A percentile compares a stretch with the other conserved stretches of the same genome.
These are phyloP conservation scores for Aspergillus egyptiacus DNA, from an alignment of 495 filamentous ascomycete genomes.

Conservation along the genomic window DNA sequence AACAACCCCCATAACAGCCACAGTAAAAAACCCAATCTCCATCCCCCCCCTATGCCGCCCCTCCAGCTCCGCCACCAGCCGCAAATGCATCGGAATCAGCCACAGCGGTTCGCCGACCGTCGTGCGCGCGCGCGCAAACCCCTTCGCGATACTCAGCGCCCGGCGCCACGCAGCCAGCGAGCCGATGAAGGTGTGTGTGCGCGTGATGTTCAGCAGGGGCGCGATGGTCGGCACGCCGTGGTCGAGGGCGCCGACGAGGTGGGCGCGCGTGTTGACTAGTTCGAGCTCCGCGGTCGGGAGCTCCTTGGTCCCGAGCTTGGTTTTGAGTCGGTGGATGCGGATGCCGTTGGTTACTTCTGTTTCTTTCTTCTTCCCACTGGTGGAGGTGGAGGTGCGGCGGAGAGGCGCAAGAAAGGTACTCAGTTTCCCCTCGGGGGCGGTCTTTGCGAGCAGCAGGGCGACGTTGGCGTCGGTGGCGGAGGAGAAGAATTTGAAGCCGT, in stretches of 20 bases:
- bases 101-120: slow-evolving; percentile 47
- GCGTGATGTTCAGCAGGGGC: slow-evolving; percentile 62
- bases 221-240: slow-evolving; percentile 60
- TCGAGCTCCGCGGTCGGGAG: slow-evolving; percentile 68
- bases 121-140: slow-evolving; percentile 50
- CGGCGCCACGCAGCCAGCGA: slow-evolving; percentile 54
- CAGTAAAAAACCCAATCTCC: slow-evolving; percentile 55
- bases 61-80: slow-evolving; percentile 50
- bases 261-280: slow-evolving; percentile 53
- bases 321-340: slow-evolving; percentile 61
- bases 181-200: slow-evolving; percentile 56
- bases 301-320: slow-evolving; percentile 63
- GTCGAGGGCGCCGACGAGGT: slow-evolving; percentile 57
- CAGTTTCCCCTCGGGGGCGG: slow-evolving; percentile 41
- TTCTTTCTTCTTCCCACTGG: slow-evolving; percentile 1
- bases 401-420: slow-evolving; percentile 65
- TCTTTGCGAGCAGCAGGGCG: slow-evolving; percentile 65
- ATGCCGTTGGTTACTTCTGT: slow-evolving; percentile 54
- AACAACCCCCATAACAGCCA: slow-evolving; percentile 49
- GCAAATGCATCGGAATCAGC: slow-evolving; percentile 54
- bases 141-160: slow-evolving; percentile 54
- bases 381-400: slow-evolving; percentile 20
- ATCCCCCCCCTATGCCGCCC: slow-evolving; percentile 52
- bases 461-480: slow-evolving; percentile 67
- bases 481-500: slow-evolving; percentile 75